Evolutionary conservation across 495 filamentous ascomycete species (phyloP).

Genomic region (Trypethelium eluteriae): DNA sequence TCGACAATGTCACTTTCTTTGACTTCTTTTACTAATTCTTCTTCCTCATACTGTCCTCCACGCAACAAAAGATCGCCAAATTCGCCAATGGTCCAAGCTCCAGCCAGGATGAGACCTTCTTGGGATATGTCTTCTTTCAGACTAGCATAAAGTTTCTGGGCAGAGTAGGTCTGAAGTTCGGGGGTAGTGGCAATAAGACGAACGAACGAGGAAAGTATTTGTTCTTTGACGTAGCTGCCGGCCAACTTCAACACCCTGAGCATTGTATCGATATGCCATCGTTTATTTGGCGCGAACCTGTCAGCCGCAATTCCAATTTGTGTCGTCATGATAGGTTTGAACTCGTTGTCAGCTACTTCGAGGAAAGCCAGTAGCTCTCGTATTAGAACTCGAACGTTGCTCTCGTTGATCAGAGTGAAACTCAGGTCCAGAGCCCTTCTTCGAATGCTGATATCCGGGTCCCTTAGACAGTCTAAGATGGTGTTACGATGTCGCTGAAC

Average conservation of each 20-base stretch:
- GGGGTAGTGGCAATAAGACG: constrained; percentile 90
- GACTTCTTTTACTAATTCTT: constrained; percentile 83
- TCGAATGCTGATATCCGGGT: constrained; percentile 98
- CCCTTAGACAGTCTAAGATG: constrained; percentile 88
- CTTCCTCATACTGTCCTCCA: constrained; percentile 90
- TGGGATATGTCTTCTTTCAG: constrained; percentile 95
- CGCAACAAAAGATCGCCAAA: constrained; percentile 82
- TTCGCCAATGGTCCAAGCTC: constrained; percentile 97
- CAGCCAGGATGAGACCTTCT: constrained; percentile 86
- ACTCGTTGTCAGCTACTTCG: constrained; percentile 95
- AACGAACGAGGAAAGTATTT: constrained; percentile 92
- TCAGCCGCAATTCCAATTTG: constrained; percentile 97
- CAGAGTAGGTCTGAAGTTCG: constrained; percentile 91
- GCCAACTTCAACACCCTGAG: constrained; percentile 88
- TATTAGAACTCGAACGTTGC: constrained; percentile 87
- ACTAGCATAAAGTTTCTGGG: constrained; percentile 83
- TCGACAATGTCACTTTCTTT: constrained; percentile 86
- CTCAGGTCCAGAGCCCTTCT: constrained; percentile 90
- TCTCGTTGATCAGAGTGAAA: constrained; percentile 95
- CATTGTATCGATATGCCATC: constrained; percentile 98
- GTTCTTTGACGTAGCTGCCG: constrained; percentile 94
- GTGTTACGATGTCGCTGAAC: constrained; percentile 96
- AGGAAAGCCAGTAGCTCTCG: constrained; percentile 88
- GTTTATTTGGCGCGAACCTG: constrained; percentile 88
- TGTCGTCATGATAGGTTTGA: constrained; percentile 93